Conservation (phyloP, 352 stramenopile species). For the Phytophthora sojae region DNA sequence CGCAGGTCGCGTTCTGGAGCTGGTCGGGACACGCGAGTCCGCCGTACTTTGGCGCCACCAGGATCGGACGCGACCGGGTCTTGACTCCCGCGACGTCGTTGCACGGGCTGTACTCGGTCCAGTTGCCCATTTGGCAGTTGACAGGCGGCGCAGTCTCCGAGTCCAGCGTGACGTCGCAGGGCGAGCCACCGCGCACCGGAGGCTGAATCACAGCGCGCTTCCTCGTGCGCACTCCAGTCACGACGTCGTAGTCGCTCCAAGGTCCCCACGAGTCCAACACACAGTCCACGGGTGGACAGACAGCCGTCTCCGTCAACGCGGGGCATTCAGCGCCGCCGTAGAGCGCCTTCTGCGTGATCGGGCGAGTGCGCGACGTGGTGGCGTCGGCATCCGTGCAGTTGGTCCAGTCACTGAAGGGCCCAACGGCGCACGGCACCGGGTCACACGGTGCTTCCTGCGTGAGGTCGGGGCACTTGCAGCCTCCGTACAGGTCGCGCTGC, state of each 20-base stretch:
- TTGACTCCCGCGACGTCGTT: slow-evolving; percentile 43
- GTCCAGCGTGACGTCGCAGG: slow-evolving; percentile 43
- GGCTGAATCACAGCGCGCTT: slow-evolving; percentile 36
- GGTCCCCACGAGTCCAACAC: slow-evolving; percentile 44
- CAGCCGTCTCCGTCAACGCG: slow-evolving; percentile 30
- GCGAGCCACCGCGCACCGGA: slow-evolving; percentile 46
- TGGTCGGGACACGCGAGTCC: slow-evolving; percentile 50
- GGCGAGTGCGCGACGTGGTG: slow-evolving; percentile 37
- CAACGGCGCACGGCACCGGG: slow-evolving; percentile 49
- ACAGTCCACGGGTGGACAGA: slow-evolving; percentile 57
- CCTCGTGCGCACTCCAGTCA: slow-evolving; percentile 45
- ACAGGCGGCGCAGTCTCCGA: slow-evolving; percentile 47
- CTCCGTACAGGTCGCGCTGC: slow-evolving; percentile 60
- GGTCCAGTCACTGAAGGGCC: slow-evolving; percentile 55
- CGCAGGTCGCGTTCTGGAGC: slow-evolving; percentile 47
- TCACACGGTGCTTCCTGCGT: slow-evolving; percentile 49
- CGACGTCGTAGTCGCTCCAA: slow-evolving; percentile 55
- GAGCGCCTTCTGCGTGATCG: slow-evolving; percentile 39
- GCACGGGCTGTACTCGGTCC: slow-evolving; percentile 55
- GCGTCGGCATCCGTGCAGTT: slow-evolving; percentile 53
- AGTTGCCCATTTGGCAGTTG: slow-evolving; percentile 62
- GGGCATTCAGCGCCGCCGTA: slow-evolving; percentile 48
- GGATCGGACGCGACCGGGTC: slow-evolving; percentile 43
- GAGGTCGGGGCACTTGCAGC: slow-evolving; percentile 54
- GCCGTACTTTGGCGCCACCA: slow-evolving; percentile 47